These are phyloP conservation scores for Stagonosporopsis vannaccii DNA, from an alignment of 2,329 filamentous ascomycete species.

Conservation along the genomic window DNA sequence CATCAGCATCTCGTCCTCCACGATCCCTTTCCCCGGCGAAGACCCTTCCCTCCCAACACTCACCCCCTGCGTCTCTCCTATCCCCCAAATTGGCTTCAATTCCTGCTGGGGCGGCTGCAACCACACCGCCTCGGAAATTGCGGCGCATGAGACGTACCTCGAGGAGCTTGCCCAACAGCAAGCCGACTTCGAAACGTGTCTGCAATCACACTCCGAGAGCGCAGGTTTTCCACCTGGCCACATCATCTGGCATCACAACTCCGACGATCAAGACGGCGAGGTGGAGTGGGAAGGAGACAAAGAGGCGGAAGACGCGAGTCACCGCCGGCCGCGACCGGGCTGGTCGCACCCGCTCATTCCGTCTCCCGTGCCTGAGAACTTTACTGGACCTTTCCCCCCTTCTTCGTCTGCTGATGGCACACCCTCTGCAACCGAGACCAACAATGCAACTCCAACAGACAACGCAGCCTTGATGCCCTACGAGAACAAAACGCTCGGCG, in stretches of 20 bases:
- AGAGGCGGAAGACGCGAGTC: constrained; percentile 6
- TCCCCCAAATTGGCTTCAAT: constrained; percentile 10
- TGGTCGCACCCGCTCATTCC: constrained; percentile 6
- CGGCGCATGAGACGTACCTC: constrained; percentile 4
- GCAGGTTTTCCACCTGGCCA: background rate
- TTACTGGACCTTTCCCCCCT: background rate
- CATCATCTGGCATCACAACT: background rate
- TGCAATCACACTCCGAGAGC: background rate
- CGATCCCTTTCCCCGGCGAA: background rate
- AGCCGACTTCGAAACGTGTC: background rate
- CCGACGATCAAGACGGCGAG: background rate
- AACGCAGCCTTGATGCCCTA: constrained; percentile 2
- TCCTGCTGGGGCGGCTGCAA: constrained; percentile 13
- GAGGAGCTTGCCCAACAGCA: constrained; percentile 2
- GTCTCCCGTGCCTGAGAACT: background rate
- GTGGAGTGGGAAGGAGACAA: background rate
- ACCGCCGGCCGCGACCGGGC: constrained; percentile 5
- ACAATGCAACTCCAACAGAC: background rate
- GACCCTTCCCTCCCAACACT: background rate
- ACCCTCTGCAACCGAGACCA: background rate
- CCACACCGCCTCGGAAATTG: constrained; percentile 8
- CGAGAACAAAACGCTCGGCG: constrained; percentile 12
- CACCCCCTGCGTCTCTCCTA: constrained; percentile 1
- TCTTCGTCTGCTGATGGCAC: background rate
- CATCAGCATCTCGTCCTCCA: background rate